Evolutionary conservation across 805 yeast genomes (phyloP), one percentile per base, ranked within the genome.

Genomic region (Blastobotrys robertii): DNA sequence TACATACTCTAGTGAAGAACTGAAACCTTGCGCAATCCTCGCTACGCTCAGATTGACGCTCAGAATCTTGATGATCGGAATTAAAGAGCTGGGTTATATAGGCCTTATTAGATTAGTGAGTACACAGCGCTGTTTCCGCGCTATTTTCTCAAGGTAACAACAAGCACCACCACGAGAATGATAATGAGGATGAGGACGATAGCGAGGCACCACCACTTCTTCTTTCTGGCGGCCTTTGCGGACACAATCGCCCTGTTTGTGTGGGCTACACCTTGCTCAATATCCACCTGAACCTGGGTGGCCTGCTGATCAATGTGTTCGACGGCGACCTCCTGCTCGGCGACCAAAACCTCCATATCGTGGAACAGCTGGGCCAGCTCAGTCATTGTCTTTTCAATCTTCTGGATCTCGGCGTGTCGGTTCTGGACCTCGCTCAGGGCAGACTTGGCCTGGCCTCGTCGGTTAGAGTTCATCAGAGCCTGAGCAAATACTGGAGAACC

Each of bases 361-460:
- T 82, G 83, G 71, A 92, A 87, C 62, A 92, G 76, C 69, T 85
- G 95, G 34, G 94, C 84, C 65, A 92, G 76, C 66, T 92, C 98
- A 31, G 90, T 86, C 84, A 92, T 87, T 46, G 95, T 82, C 67
- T 85, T 80, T 67, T 90, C 97, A 65, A 92, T 81, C 70, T 86
- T 84, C 68, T 85, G 83, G 58, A 92, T 77, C 68, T 92, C 97
- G 62, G 83, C 81, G 69, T 92, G 97, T 68, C 98, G 81, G 41
- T 84, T 79, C 68, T 90, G 96, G 44, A 92, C 97, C 68, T 92
- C 97, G 57, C 86, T 84, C 55, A 92, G 74, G 2, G 94, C 97
- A 30, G 96, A 79, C 63, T 92, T 78, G 35, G 97, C 97, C 67
- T 92, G 96, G 44, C 67, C 67, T 28, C 65, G 58, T 45, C 66